Base-by-base conservation (phyloP, 805 yeast genomes). In the Suhomyces sp. region DNA sequence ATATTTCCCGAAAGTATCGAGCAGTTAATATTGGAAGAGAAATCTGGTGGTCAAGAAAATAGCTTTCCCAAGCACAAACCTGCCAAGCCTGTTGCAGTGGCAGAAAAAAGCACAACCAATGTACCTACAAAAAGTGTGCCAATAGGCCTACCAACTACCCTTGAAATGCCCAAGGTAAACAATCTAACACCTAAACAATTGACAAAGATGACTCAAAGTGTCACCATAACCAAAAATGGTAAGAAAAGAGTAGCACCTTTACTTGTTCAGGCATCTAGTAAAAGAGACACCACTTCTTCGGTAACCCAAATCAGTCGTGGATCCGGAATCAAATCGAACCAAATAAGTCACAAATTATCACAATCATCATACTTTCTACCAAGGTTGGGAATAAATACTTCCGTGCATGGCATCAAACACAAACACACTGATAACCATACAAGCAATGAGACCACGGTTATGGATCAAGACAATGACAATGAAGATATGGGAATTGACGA, bases 1-100 rank as follows among this genome's bases (percentile, higher is more conserved):
- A 86, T 86, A 19, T 88, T 90, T 60, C 96, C 97, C 0, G 98
- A 93, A 63, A 86, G 94, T 67, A 80, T 86, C 1, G 87, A 83
- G 50, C 97, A 92, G 68, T 74, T 93, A 52, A 66, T 72, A 4
- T 71, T 93, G 22, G 97, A 91, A 59, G 90, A 86, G 38, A 76
- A 76, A 55, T 84, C 89, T 1, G 38, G 35, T 9, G 6, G 19
- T n/a, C 51, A 44, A 2, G 46, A 40, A n/a, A 46, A 8, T 49
- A 44, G 51, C 23, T 31, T 48, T 8, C 44, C 53, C 17, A 17
- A 57, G 24, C 45, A 60, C 24, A 26, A 26, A n/a, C n/a, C 26
- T 49, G 13, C 17, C 56, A 47, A 31, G 55, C 44, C 45, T 13
- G 31, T 53, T 49, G n/a, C 57, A 31, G 44, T 60, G 51, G 47